Base-by-base conservation (phyloP, 805 yeast species). In the Hyphopichia homilentoma region DNA sequence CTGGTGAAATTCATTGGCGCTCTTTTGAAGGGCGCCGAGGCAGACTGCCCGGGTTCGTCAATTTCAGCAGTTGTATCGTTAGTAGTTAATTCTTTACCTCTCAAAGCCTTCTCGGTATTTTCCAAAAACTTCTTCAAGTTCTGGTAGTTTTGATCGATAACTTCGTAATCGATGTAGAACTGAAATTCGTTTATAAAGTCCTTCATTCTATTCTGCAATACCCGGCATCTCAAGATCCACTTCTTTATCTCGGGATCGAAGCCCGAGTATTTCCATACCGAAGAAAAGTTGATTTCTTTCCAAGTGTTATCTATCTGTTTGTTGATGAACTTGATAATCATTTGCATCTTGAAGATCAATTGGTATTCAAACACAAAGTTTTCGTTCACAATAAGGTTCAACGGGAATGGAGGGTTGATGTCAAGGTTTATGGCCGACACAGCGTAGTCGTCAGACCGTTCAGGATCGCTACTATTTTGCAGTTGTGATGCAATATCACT, bases 321-420 rank as follows among this genome's bases (percentile, higher is more conserved):
- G 44, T 77, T 78, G 5, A 84, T 66, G 47, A 75, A 77, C 39
- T 79, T 79, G n/a, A 86, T 50, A 20, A 78, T 69, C 25, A 81
- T 55, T 23, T 84, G 62, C 41, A 84, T 79, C 41, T 96, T 74
- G 45, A 84, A 86, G 29, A 88, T 61, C 21, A 86, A 63, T 52
- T 90, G 96, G 50, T 82, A 87, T 41, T 93, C 86, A 30, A 79
- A 70, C 12, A 86, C 63, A 16, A 81, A 77, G 11, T 87, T 81
- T 34, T 79, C 74, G 12, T 84, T 77, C 1, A 87, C 61, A 1
- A 93, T 67, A 16, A 90, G 65, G 47, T 87, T 87, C 30, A 87
- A 58, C 0, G 99, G 99, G 51, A 86, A 93, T 3, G 97, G 96
- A 15, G 89, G 55, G n/a, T 69, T 57, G 6, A 81, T 38, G 25